A percentile compares a stretch with the other conserved stretches of the same genome.
phyloP scores from a whole-genome alignment of 495 filamentous ascomycete species.

The Cladorrhinum samala region DNA sequence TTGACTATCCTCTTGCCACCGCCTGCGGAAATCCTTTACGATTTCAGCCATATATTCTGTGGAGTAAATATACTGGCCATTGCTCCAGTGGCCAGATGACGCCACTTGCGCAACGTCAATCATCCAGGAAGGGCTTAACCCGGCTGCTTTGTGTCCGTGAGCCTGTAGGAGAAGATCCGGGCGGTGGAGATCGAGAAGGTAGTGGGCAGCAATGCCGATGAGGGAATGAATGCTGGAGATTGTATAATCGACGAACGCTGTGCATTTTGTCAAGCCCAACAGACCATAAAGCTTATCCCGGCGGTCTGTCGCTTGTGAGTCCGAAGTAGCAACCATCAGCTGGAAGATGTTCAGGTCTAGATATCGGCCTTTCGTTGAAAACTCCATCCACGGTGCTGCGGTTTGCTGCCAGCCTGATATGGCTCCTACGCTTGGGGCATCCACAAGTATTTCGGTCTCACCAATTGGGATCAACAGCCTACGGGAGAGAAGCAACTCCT shows the following conservation, averaged over 20 bases:
- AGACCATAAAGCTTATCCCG: conserved; percentile 7
- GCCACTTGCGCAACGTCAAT: not conserved
- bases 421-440: not conserved
- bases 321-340: not conserved
- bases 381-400: not conserved
- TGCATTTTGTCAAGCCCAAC: not conserved
- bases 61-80: too few relatives aligned
- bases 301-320: not conserved
- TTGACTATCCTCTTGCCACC: too few relatives aligned
- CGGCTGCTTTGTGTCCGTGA: not conserved
- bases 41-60: not conserved
- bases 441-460: not conserved
- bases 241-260: not conserved
- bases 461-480: conserved; percentile 1
- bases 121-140: not conserved
- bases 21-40: not conserved
- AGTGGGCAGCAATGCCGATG: not conserved
- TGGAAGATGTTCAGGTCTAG: not conserved
- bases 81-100: not conserved
- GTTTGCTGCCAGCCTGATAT: not conserved
- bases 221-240: conserved; percentile 1
- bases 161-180: not conserved
- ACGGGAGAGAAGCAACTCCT: conserved; percentile 9
- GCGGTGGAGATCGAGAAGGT: not conserved
- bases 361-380: not conserved